phyloP scores from a whole-genome alignment of 2,329 filamentous ascomycete genomes.

The Hypocrella siamensis region DNA sequence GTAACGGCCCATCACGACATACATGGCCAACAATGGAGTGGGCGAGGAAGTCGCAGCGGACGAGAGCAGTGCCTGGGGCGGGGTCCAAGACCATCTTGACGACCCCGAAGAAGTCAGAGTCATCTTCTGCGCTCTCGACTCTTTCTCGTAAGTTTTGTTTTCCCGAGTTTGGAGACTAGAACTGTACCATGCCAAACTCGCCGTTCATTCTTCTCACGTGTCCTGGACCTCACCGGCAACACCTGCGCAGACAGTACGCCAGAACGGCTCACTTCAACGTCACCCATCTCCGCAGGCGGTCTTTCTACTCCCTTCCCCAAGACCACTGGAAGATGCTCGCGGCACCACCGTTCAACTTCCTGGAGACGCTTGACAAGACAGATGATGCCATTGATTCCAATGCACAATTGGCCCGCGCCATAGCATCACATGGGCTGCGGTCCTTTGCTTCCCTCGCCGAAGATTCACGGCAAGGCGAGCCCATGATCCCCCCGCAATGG shows the following conservation, averaged over 20 bases:
- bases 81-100: constrained; percentile 46
- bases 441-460: constrained; percentile 43
- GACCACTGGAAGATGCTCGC: constrained; percentile 74
- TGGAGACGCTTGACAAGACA: constrained; percentile 61
- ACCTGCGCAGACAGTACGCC: constrained; percentile 55
- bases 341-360: constrained; percentile 64
- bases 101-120: constrained; percentile 72
- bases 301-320: constrained; percentile 81
- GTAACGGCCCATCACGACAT: neutral
- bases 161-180: too few species aligned
- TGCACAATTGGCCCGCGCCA: constrained; percentile 64
- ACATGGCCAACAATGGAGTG: constrained; percentile 2
- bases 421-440: constrained; percentile 52
- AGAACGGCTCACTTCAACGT: constrained; percentile 76
- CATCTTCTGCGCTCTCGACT: constrained; percentile 71
- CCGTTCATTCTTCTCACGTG: neutral
- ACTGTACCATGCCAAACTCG: neutral
- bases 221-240: neutral
- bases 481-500: constrained; percentile 46
- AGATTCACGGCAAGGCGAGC: constrained; percentile 21
- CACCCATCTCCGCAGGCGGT: constrained; percentile 78
- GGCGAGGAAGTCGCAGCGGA: neutral
- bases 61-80: constrained; percentile 35
- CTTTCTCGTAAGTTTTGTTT: constrained; percentile 69
- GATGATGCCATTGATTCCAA: constrained; percentile 86